Evolutionary conservation across 805 yeast genomes (phyloP).

Genomic region (Debaryomyces prosopidis): DNA sequence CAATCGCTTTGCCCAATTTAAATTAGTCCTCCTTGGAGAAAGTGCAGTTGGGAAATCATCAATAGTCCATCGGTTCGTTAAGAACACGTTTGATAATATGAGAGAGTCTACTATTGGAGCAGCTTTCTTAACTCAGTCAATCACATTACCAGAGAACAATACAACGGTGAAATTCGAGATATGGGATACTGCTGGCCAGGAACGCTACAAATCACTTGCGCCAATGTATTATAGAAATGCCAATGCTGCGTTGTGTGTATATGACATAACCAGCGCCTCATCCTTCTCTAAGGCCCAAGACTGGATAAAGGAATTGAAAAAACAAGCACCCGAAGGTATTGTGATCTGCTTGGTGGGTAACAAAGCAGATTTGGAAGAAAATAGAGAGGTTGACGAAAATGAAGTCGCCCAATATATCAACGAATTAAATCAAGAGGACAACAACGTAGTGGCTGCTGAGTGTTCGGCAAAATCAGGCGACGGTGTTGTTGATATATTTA

Average conservation of each 20-base stretch:
- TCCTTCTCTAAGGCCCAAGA: conserved; percentile 71
- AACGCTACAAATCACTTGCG: conserved; percentile 43
- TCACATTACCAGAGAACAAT: conserved; percentile 51
- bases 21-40: conserved; percentile 75
- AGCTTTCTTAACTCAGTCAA: conserved; percentile 72
- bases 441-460: conserved; percentile 36
- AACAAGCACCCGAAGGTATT: conserved; percentile 73
- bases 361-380: conserved; percentile 58
- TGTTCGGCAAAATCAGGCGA: conserved; percentile 48
- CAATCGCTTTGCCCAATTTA: conserved; percentile 43
- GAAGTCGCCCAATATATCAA: conserved; percentile 51
- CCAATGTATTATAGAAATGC: conserved; percentile 50
- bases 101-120: conserved; percentile 86
- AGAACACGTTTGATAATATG: conserved; percentile 69
- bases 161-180: conserved; percentile 66
- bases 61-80: conserved; percentile 61
- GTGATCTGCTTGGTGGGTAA: conserved; percentile 86
- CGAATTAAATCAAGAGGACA: conserved; percentile 46
- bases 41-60: conserved; percentile 81
- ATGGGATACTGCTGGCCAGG: conserved; percentile 96
- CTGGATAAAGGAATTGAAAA: conserved; percentile 78
- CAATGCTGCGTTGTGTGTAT: conserved; percentile 77
- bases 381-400: conserved; percentile 42
- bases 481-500: conserved; percentile 43
- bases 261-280: conserved; percentile 67